phyloP scores from a whole-genome alignment of 2,329 filamentous ascomycete species.

The Teratosphaeria viscida region DNA sequence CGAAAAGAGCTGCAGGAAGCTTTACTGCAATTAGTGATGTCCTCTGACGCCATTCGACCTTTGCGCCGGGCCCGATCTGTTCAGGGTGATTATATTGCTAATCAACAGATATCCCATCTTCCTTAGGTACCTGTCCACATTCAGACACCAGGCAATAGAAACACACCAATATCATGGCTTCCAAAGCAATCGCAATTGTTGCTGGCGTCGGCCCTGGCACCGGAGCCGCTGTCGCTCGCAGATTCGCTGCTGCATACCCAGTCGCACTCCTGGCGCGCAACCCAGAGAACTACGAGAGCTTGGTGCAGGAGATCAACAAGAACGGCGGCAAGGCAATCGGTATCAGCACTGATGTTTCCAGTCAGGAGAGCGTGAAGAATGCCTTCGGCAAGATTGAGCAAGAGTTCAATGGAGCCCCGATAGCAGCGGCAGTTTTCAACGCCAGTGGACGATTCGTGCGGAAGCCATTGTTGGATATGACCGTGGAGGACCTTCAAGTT shows the following conservation, averaged over 20 bases:
- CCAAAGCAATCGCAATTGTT: slow-evolving; percentile 55
- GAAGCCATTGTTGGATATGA: slow-evolving; percentile 53
- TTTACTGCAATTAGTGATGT: not conserved
- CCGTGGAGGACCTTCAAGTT: slow-evolving; percentile 45
- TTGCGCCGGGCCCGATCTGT: not conserved
- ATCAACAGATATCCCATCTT: not conserved
- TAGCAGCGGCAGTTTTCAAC: slow-evolving; percentile 58
- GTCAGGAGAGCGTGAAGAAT: slow-evolving; percentile 42
- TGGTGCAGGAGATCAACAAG: slow-evolving; percentile 58
- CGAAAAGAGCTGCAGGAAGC: not conserved
- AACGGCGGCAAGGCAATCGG: slow-evolving; percentile 60
- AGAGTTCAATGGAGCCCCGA: slow-evolving; percentile 41
- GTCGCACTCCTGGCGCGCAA: slow-evolving; percentile 66
- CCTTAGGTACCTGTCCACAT: not conserved
- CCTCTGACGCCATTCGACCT: not conserved
- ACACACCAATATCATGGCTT: slow-evolving; percentile 22
- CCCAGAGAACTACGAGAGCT: slow-evolving; percentile 52
- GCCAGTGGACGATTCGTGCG: slow-evolving; percentile 49
- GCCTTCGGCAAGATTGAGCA: slow-evolving; percentile 55
- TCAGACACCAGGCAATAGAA: not conserved
- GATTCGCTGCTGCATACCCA: slow-evolving; percentile 54
- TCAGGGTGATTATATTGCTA: not conserved
- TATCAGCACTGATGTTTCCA: slow-evolving; percentile 55
- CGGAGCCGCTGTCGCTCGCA: slow-evolving; percentile 51
- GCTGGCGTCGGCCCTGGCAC: slow-evolving; percentile 62